Base-by-base conservation (phyloP, 2,329 filamentous ascomycete species). In the Metarhizium album region DNA sequence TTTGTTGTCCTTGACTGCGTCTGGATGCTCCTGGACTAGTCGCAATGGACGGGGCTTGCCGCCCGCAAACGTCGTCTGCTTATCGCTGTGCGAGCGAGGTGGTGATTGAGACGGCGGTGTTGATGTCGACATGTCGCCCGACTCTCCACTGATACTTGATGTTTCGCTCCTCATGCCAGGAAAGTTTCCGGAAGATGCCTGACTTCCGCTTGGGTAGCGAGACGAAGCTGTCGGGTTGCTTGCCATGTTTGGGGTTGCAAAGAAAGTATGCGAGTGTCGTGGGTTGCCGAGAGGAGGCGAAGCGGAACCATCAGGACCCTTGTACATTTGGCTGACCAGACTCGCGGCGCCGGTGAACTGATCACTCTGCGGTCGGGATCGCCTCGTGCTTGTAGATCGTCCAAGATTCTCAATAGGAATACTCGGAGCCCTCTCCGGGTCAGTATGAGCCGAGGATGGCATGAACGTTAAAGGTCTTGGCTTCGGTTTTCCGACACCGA, bases 251-350 rank as follows among this genome's bases (percentile, higher is more conserved):
- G 67, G 72, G 58, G 70, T 68, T 14, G 69, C 69, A 67, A 86
- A 86, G 69, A 86, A 86, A 31, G 80, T 81, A 61, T 80, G 74
- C 55, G 79, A 79, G 63, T 78, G 72, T 54, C 83, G 70, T 59
- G 81, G 70, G 66, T 81, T 73, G 57, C 72, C 72, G 24, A 83
- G 69, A 3, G 77, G 71, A 43, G 80, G 75, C 22, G 83, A 85
- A 42, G 79, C 73, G 8, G 82, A 77, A 3, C 80, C 77, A 22
- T 85, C 78, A 9, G 82, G 79, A 14, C 85, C 85, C 61, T 84
- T 84, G 71, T 94, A 94, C 86, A 95, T 95, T 67, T 90, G 90
- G 60, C 87, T 88, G 46, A 95, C 84, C 29, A 95, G 79, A 53
- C 78, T 81, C 7, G 87, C 86, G 18, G 82, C 83, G 43, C 70